Evolutionary conservation across 2,329 filamentous ascomycete species (phyloP), one percentile per base, ranked within the genome.

Genomic region (Aspergillus sojae): DNA sequence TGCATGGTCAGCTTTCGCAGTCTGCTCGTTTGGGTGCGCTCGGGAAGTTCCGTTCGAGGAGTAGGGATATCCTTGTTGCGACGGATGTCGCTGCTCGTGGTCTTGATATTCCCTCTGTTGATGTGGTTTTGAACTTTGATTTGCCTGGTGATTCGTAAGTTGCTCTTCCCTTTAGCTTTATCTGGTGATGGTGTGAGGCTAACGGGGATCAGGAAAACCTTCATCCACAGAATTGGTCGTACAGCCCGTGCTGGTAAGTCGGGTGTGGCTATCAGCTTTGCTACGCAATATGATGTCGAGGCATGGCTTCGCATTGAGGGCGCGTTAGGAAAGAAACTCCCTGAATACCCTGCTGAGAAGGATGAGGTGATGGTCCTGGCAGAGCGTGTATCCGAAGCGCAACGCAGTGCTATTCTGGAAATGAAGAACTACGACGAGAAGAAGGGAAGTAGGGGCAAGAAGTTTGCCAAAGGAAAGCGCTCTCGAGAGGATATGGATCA

Each of bases 11-110:
- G 74, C 86, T 99, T 57, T 93, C 89, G 1, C 95, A 99, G 77
- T 92, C 91, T 1, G 86, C 92, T 19, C 92, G 95, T 69, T 82
- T 98, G 0, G 94, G 93, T 7, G 92, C 95, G 0, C 83, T 99
- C 10, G 92, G 91, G 76, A 98, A 98, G 76, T 98, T 99, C 84
- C 89, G 91, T 60, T 84, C 90, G 3, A 88, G 89, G 9, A 87
- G 86, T n/a, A 85, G 93, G 48, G 88, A 96, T 68, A 94, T 99
- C 45, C 86, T 99, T 4, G 72, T 97, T 4, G 93, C 93, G 2
- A 97, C 94, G 0, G 94, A 97, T 76, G 92, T 97, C n/a, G 94
- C 94, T 1, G 92, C 94, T 1, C 89, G 94, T 75, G 94, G 94
- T 84, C 84, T 97, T 7, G 94, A 97, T 82, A 96, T 97, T 54